Conservation (phyloP, 108 stramenopile species). For the Nitzschia sp. region DNA sequence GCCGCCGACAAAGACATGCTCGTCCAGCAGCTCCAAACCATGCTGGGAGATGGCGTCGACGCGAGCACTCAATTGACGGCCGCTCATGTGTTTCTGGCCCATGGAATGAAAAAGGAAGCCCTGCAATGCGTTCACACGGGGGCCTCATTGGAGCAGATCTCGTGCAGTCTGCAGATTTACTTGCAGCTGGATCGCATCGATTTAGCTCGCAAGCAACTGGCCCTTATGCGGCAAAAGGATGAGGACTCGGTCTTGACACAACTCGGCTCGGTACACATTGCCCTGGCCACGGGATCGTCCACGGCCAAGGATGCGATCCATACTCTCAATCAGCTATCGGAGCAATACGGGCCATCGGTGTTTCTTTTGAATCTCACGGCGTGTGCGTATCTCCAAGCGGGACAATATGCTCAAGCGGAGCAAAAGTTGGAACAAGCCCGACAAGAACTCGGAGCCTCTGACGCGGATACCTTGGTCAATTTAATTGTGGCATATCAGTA, state of each 20-base stretch:
- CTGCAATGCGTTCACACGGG: slow-evolving; percentile 85
- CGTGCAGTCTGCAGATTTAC: slow-evolving; percentile 88
- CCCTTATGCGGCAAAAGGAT: slow-evolving; percentile 75
- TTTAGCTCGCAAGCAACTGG: slow-evolving; percentile 76
- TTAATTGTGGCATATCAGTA: slow-evolving; percentile 86
- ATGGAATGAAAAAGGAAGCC: slow-evolving; percentile 89
- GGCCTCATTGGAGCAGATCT: slow-evolving; percentile 86
- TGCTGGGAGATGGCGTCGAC: slow-evolving; percentile 46
- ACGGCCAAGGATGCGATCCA: slow-evolving; percentile 88
- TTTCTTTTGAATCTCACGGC: slow-evolving; percentile 90
- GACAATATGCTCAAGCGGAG: slow-evolving; percentile 89
- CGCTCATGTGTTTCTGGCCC: slow-evolving; percentile 81
- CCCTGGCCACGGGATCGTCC: slow-evolving; percentile 81
- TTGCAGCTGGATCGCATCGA: slow-evolving; percentile 94
- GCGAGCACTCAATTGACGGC: slow-evolving; percentile 89
- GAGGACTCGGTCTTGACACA: slow-evolving; percentile 97
- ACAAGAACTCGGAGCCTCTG: slow-evolving; percentile 55
- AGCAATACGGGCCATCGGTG: slow-evolving; percentile 92
- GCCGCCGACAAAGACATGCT: neutral
- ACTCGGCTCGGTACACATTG: slow-evolving; percentile 82
- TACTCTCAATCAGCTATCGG: slow-evolving; percentile 84
- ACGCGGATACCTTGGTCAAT: slow-evolving; percentile 89
- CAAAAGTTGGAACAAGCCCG: slow-evolving; percentile 66
- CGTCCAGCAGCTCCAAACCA: slow-evolving; percentile 39
- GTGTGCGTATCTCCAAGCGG: slow-evolving; percentile 86